Percentiles rank a stretch among this genome's conserved stretches.
Evolutionary conservation across 257 asterid species (phyloP).

Genomic region (Plantago major): DNA sequence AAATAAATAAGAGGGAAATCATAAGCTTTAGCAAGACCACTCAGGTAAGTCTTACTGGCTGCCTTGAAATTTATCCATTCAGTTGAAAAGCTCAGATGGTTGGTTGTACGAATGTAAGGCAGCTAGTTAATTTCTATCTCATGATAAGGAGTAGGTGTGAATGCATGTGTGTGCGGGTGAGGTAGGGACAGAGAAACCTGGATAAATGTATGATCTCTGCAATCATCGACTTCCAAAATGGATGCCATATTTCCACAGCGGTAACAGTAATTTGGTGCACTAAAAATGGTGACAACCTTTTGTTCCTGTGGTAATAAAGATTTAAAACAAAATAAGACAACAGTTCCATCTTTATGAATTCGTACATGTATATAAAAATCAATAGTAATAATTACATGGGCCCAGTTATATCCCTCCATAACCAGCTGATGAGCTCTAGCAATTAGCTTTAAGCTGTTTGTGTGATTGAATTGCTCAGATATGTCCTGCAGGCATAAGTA

Average conservation of each 20-base stretch:
- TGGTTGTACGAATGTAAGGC: too few species aligned
- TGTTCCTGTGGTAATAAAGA: constrained; percentile 45
- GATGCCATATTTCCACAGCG: constrained; percentile 90
- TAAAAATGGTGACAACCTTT: constrained; percentile 76
- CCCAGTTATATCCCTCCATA: constrained; percentile 92
- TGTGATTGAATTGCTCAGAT: constrained; percentile 78
- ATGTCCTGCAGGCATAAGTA: constrained; percentile 46
- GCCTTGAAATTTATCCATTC: too few species aligned
- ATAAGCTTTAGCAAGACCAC: too few species aligned
- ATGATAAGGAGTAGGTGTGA: too few species aligned
- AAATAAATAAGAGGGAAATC: too few species aligned
- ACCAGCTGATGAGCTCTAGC: constrained; percentile 93
- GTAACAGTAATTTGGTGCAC: constrained; percentile 82
- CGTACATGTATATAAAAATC: background rate
- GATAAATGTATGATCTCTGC: constrained; percentile 68
- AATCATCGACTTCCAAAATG: constrained; percentile 77
- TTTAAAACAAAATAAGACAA: constrained; percentile 3
- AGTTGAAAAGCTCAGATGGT: too few species aligned
- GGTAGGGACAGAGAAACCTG: constrained; percentile 38
- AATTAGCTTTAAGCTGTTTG: constrained; percentile 69
- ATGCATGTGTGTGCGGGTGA: background rate
- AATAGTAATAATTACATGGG: constrained; percentile 48
- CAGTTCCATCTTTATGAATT: background rate
- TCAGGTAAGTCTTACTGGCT: too few species aligned
- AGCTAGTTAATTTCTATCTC: too few species aligned